Conservation (phyloP, 176 grass and related monocot species). For the Avena atlantica region DNA sequence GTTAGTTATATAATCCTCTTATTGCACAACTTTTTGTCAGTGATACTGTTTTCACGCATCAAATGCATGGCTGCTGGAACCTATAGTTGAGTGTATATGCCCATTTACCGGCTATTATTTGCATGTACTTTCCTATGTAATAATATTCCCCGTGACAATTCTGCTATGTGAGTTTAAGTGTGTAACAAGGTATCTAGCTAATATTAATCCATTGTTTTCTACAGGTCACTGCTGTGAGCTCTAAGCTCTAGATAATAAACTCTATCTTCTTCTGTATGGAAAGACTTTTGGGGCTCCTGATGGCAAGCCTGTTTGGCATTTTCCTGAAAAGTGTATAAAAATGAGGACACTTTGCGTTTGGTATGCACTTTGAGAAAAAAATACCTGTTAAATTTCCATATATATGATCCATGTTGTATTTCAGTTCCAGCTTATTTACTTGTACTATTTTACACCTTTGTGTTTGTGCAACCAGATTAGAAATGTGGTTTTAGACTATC, state of each 20-base stretch:
- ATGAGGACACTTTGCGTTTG: conserved; percentile 81
- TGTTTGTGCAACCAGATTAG: neutral
- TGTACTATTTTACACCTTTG: neutral
- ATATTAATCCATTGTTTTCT: conserved; percentile 35
- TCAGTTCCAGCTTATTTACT: conserved; percentile 23
- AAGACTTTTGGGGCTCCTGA: conserved; percentile 65
- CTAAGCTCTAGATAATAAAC: conserved; percentile 85
- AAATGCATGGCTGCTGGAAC: neutral
- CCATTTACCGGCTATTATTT: neutral
- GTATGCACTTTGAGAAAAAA: conserved; percentile 42
- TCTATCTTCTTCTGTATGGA: conserved; percentile 93
- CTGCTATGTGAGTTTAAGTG: conserved; percentile 3
- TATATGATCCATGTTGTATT: neutral
- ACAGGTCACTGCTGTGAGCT: conserved; percentile 84
- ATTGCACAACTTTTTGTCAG: neutral
- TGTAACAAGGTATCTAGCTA: neutral
- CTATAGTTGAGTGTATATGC: neutral
- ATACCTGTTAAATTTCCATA: neutral
- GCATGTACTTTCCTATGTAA: neutral
- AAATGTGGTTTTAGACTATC: neutral
- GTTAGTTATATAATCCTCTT: neutral
- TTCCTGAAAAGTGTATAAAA: conserved; percentile 94
- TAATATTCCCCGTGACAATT: neutral
- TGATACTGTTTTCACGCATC: neutral
- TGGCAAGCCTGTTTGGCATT: conserved; percentile 76